phyloP scores from a whole-genome alignment of 2,329 filamentous ascomycete genomes.

The Paramyrothecium roridum region DNA sequence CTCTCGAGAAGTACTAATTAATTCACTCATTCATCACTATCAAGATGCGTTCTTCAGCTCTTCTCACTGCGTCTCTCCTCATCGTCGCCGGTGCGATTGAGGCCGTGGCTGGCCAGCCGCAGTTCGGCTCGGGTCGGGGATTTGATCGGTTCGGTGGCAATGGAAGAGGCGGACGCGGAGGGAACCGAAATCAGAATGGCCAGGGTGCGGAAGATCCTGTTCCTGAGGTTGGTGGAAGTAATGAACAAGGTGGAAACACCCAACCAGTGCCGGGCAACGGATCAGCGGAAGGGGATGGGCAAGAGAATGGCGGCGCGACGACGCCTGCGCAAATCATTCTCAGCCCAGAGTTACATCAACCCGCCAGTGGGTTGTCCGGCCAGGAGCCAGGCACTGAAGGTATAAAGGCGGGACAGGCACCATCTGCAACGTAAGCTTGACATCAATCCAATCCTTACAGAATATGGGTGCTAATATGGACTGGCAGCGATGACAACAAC shows the following conservation, averaged over 20 bases:
- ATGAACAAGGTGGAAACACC: neutral
- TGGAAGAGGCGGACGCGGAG: neutral
- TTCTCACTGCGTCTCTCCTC: neutral
- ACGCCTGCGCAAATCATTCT: no score
- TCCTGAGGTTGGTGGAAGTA: no score
- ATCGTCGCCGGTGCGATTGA: neutral
- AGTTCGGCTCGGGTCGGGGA: neutral
- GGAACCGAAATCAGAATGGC: neutral
- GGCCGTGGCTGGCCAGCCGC: neutral
- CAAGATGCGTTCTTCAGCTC: neutral
- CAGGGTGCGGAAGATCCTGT: no score
- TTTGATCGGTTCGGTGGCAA: neutral
- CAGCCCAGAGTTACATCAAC: neutral
- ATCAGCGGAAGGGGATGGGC: neutral
- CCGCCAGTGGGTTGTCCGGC: neutral
- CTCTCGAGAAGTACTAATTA: neutral
- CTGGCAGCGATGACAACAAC: neutral
- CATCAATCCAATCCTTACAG: neutral
- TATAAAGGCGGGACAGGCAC: neutral
- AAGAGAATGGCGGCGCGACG: neutral
- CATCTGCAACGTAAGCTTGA: neutral
- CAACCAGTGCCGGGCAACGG: no score
- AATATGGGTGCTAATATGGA: neutral
- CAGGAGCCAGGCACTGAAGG: neutral
- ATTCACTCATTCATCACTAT: neutral